Base-by-base conservation (phyloP, 2,329 filamentous ascomycete species). In the Colletotrichum viniferum region DNA sequence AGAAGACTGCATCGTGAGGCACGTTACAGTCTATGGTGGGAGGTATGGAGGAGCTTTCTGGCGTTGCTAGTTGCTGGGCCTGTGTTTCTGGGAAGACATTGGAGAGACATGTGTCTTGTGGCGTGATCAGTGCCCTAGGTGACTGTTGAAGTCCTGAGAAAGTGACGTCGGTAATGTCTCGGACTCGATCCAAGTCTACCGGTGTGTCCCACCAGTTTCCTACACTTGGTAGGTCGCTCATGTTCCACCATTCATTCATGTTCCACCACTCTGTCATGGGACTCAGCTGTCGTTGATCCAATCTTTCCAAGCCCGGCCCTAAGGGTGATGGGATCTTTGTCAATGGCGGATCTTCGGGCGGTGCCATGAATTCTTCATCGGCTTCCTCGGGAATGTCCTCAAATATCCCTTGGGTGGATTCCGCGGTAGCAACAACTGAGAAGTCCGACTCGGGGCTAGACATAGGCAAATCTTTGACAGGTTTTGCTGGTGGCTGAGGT, bases 1-100 rank as follows among this genome's bases (percentile, higher is more conserved):
- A 79, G 60, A 83, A 82, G 10, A 84, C 78, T 2, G 84, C 83
- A 76, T 86, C 82, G 24, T 80, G 76, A 10, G 81, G 78, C 4
- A 77, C 74, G 21, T 58, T 36, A 9, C 61, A 67, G 62, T 76
- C 36, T n/a, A 60, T 69, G 28, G 26, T 56, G 7, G 55, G 48
- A 4, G 68, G 69, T 24, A 72, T 64, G 9, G 61, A 58, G 6
- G 58, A 61, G 43, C 32, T 38, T 21, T 62, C 60, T 24, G 68
- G 56, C 14, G 48, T 67, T 34, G 61, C 43, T n/a, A 74, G 24
- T 32, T 58, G 30, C 12, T 60, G 43, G 56, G 60, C 7, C 26
- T 64, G 21, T 30, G 60, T 21, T 43, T 63, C 60, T 16, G 28
- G 43, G 28, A 34, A 52, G 64, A 61, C 69, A 16, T 24, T 55